Conservation (phyloP, 2,329 filamentous ascomycete species). For the Claviceps spartinae region DNA sequence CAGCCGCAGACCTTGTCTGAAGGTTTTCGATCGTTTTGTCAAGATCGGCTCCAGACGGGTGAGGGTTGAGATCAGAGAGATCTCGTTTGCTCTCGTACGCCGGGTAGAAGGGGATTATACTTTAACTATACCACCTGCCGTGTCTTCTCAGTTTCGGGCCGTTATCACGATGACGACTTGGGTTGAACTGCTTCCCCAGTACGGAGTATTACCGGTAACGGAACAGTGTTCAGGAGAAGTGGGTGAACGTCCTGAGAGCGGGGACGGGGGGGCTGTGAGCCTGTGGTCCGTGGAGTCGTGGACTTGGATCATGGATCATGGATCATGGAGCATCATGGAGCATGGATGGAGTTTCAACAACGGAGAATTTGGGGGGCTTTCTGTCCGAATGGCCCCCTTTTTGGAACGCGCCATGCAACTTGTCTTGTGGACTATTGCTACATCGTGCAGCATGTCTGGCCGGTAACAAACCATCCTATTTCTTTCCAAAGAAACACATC, state of each 20-base stretch:
- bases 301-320: too few species aligned
- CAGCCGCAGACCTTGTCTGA: conserved; percentile 4
- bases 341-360: background rate
- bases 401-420: background rate
- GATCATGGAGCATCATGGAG: too few species aligned
- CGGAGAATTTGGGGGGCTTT: background rate
- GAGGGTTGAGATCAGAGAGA: background rate
- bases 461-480: background rate
- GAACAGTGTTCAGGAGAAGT: background rate
- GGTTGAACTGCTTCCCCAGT: background rate
- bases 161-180: background rate
- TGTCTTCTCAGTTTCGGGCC: background rate
- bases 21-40: conserved; percentile 7
- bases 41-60: conserved; percentile 5
- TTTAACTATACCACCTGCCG: conserved; percentile 1
- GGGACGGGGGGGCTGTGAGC: background rate
- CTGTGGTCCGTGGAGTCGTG: too few species aligned
- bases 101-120: background rate
- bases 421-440: background rate
- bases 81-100: background rate
- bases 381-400: background rate
- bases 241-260: background rate
- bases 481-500: background rate
- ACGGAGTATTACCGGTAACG: conserved; percentile 3
- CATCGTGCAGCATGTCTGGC: background rate